phyloP scores from a whole-genome alignment of 1,284 basidiomycete species.

The Phellopilus nigrolimitatus region DNA sequence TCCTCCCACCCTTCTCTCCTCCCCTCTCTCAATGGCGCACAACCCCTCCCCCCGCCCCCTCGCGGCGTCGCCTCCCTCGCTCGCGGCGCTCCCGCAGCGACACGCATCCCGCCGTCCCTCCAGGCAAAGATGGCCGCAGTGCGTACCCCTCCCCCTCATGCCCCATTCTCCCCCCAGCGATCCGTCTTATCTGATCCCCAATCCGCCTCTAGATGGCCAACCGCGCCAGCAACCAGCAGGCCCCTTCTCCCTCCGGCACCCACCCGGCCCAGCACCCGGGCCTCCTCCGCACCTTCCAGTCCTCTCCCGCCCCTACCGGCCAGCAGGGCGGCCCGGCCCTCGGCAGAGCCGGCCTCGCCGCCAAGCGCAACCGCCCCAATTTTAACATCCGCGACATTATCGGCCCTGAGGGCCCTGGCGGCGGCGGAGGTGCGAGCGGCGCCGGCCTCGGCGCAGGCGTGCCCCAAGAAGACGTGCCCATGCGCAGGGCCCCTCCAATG shows the following conservation, averaged over 20 bases:
- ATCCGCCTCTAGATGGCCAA: conserved; percentile 47
- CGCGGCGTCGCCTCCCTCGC: conserved; percentile 36
- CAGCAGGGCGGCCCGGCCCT: conserved; percentile 26
- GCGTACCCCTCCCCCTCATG: conserved; percentile 28
- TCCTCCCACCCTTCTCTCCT: conserved; percentile 1
- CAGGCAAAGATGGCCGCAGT: conserved; percentile 92
- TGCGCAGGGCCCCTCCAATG: conserved; percentile 38
- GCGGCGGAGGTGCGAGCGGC: conserved; percentile 46
- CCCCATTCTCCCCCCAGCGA: conserved; percentile 2
- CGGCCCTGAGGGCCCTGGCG: conserved; percentile 32
- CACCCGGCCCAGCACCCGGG: conserved; percentile 28
- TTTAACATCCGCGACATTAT: conserved; percentile 63
- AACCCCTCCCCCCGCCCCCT: conserved; percentile 23
- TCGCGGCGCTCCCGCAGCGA: conserved; percentile 37
- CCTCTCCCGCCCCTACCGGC: conserved; percentile 26
- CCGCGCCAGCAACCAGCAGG: conserved; percentile 34
- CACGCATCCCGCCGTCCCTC: conserved; percentile 81
- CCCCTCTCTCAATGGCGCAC: conserved; percentile 1
- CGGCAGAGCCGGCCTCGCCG: conserved; percentile 37
- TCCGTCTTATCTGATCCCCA: conserved; percentile 4
- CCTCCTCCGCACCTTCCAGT: conserved; percentile 25
- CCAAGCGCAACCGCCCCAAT: conserved; percentile 50
- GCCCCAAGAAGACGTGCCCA: conserved; percentile 37
- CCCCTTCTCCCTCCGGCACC: conserved; percentile 35
- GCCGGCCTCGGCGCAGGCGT: conserved; percentile 71